phyloP scores from a whole-genome alignment of 2,329 filamentous ascomycete genomes.

The Fusarium mundagurra region DNA sequence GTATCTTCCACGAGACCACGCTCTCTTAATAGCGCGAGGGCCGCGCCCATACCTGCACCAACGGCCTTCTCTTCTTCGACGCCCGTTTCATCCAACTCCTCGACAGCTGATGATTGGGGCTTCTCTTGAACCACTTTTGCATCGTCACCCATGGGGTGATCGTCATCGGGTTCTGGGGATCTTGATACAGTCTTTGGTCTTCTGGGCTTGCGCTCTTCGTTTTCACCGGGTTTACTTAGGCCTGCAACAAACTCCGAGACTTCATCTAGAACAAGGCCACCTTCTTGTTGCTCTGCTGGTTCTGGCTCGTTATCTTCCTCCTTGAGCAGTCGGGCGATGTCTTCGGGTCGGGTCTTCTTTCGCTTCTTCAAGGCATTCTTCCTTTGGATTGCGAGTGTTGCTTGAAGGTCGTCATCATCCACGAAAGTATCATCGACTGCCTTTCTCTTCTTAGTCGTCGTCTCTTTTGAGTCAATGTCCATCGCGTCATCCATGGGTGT shows the following conservation, averaged over 20 bases:
- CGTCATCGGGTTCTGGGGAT: conserved; percentile 51
- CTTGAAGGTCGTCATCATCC: conserved; percentile 93
- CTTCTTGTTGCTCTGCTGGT: conserved; percentile 50
- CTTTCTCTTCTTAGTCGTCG: conserved; percentile 66
- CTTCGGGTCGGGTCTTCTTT: conserved; percentile 86
- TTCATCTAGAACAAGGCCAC: conserved; percentile 90
- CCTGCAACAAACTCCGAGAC: conserved; percentile 94
- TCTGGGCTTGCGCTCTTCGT: conserved; percentile 64
- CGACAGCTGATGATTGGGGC: conserved; percentile 27
- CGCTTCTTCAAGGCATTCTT: conserved; percentile 89
- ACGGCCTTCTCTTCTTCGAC: conserved; percentile 88
- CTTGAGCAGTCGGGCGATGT: conserved; percentile 83
- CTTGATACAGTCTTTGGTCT: conserved; percentile 49
- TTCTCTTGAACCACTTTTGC: conserved; percentile 50
- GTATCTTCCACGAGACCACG: conserved; percentile 80
- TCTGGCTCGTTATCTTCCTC: conserved; percentile 66
- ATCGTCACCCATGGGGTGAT: conserved; percentile 57
- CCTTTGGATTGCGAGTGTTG: conserved; percentile 83
- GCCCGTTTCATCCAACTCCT: conserved; percentile 67
- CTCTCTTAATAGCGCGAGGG: conserved; percentile 83
- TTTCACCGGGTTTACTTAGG: conserved; percentile 73
- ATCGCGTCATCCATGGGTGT: conserved; percentile 62
- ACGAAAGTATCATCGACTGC: conserved; percentile 75
- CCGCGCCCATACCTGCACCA: conserved; percentile 80
- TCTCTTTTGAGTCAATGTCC: conserved; percentile 76